phyloP scores from a whole-genome alignment of 768 basidiomycete species.

The Leccinum imitatum region DNA sequence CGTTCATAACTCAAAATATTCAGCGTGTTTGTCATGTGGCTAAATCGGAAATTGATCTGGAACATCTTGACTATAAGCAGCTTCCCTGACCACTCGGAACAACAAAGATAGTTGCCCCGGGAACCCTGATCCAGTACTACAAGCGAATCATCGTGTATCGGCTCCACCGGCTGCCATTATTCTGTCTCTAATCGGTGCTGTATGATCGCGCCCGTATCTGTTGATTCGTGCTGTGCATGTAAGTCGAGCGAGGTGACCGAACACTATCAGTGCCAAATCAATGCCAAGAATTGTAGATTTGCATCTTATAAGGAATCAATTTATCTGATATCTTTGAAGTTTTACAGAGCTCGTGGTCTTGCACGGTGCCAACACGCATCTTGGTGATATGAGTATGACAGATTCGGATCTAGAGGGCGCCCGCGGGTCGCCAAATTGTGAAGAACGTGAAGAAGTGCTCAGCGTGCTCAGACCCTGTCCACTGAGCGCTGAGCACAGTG shows the following conservation, averaged over 20 bases:
- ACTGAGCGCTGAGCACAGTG: background rate
- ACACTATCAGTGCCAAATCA: constrained; percentile 3
- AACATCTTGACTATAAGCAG: constrained; percentile 24
- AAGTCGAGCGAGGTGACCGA: background rate
- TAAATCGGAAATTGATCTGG: constrained; percentile 21
- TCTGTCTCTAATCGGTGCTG: constrained; percentile 11
- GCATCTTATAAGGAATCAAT: background rate
- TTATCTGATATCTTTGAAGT: constrained; percentile 10
- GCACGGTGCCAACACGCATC: constrained; percentile 6
- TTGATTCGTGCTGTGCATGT: constrained; percentile 3
- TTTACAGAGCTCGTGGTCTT: constrained; percentile 7
- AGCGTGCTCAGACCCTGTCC: background rate
- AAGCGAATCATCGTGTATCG: constrained; percentile 19
- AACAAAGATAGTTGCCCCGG: constrained; percentile 25
- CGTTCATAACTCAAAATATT: constrained; percentile 17
- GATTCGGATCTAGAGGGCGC: constrained; percentile 4
- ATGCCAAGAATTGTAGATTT: background rate
- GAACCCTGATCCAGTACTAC: constrained; percentile 21
- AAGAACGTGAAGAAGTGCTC: constrained; percentile 6
- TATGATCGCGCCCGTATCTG: constrained; percentile 6
- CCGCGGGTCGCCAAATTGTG: constrained; percentile 5
- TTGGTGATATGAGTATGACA: constrained; percentile 13
- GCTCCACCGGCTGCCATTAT: constrained; percentile 19
- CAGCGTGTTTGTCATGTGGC: constrained; percentile 33
- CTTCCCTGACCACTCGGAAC: constrained; percentile 26